A percentile compares a stretch with the other conserved stretches of the same genome.
Conservation (phyloP, 208 protist genomes). For the Acanthamoeba culbertsoni region DNA sequence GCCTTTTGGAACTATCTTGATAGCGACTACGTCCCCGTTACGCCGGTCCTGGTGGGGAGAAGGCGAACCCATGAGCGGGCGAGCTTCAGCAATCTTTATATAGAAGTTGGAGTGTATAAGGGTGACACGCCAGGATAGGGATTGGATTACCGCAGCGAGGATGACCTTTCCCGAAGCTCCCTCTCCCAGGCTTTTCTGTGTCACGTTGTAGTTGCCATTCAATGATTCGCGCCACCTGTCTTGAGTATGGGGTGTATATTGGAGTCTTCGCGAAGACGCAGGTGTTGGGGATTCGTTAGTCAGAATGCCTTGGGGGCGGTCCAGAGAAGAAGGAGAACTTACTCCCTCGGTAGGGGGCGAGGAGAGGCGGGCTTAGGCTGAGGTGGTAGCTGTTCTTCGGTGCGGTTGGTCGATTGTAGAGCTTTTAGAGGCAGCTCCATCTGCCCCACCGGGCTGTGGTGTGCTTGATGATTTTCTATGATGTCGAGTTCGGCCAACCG, state of each 20-base stretch:
- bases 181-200: constrained; percentile 1
- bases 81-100: not conserved
- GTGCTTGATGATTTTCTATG: no score
- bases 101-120: not conserved
- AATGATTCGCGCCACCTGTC: not conserved
- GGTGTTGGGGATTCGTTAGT: not conserved
- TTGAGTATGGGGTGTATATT: not conserved
- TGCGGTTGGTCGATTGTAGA: not conserved
- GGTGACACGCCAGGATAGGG: not conserved
- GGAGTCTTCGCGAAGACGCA: not conserved
- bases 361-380: not conserved
- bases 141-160: not conserved
- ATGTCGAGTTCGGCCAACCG: no score
- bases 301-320: no score
- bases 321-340: not conserved
- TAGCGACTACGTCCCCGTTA: not conserved
- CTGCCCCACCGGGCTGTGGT: no score
- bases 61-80: not conserved
- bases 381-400: not conserved
- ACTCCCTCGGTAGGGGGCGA: not conserved
- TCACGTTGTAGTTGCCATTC: constrained; percentile 10
- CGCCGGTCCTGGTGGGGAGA: not conserved
- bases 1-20: not conserved
- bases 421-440: no score
- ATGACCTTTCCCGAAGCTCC: constrained; percentile 13